These are phyloP conservation scores for Lactarius vividus DNA, from an alignment of 768 basidiomycete genomes.

Conservation along the genomic window DNA sequence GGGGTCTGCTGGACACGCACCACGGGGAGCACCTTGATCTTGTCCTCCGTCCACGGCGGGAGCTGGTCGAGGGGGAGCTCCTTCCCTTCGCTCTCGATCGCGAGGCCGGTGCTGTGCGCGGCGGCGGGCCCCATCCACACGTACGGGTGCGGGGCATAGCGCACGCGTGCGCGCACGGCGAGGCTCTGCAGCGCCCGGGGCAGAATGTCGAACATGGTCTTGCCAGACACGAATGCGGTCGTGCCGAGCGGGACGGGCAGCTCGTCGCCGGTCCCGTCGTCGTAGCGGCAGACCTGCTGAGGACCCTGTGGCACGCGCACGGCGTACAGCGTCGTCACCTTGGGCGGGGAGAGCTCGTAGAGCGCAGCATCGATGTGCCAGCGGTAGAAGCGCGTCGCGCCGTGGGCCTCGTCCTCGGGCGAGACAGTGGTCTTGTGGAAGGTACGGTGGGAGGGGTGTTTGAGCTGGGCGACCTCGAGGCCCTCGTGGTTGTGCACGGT, in stretches of 20 bases:
- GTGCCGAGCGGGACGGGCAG: constrained; percentile 78
- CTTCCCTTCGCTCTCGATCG: constrained; percentile 70
- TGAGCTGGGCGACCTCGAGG: constrained; percentile 65
- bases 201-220: constrained; percentile 78
- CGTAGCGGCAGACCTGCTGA: constrained; percentile 65
- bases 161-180: constrained; percentile 69
- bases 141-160: constrained; percentile 82
- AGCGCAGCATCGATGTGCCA: constrained; percentile 91
- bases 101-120: constrained; percentile 72
- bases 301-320: constrained; percentile 64
- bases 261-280: constrained; percentile 83
- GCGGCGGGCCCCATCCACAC: constrained; percentile 81
- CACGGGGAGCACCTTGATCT: constrained; percentile 69
- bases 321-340: constrained; percentile 80
- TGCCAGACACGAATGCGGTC: constrained; percentile 77
- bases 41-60: constrained; percentile 78
- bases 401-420: constrained; percentile 65
- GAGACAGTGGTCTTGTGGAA: constrained; percentile 79
- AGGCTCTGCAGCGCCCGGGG: constrained; percentile 67
- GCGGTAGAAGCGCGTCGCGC: constrained; percentile 77
- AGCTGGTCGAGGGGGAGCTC: constrained; percentile 66
- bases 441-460: constrained; percentile 78
- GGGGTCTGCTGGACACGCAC: constrained; percentile 34
- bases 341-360: constrained; percentile 72
- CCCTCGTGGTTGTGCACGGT: constrained; percentile 75